phyloP scores from a whole-genome alignment of 2,329 filamentous ascomycete genomes.

The Pyricularia sp. region DNA sequence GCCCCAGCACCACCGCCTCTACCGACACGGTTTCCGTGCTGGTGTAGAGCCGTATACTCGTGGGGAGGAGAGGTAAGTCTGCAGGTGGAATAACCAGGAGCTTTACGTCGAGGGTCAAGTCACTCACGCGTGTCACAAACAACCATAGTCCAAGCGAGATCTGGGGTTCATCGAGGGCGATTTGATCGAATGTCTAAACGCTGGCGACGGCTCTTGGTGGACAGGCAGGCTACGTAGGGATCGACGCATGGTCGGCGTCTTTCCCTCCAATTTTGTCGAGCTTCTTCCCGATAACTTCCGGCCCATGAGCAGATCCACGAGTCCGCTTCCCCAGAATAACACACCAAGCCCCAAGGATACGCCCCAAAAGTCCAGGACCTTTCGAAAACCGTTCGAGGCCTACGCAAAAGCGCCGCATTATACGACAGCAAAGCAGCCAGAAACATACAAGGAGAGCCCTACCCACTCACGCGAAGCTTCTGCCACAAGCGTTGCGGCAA shows the following conservation, averaged over 20 bases:
- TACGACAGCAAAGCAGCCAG: conserved; percentile 47
- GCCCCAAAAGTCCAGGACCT: conserved; percentile 48
- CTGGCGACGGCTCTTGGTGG: conserved; percentile 97
- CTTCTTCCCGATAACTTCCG: conserved; percentile 76
- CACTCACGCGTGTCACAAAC: not conserved
- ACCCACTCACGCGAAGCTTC: conserved; percentile 26
- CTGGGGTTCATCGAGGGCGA: conserved; percentile 96
- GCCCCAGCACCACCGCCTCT: conserved; percentile 44
- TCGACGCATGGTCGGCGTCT: conserved; percentile 78
- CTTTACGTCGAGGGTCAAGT: not conserved
- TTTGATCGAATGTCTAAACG: conserved; percentile 94
- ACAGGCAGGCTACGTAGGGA: conserved; percentile 84
- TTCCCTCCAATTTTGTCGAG: conserved; percentile 95
- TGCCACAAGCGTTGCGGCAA: conserved; percentile 17
- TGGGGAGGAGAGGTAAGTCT: conserved; percentile 69
- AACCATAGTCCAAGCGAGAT: conserved; percentile 65
- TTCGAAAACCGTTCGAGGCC: conserved; percentile 54
- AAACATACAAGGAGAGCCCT: conserved; percentile 36
- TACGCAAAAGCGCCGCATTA: conserved; percentile 55
- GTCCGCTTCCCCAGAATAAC: conserved; percentile 43
- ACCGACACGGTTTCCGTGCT: conserved; percentile 74
- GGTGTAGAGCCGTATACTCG: conserved; percentile 83
- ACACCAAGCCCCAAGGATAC: conserved; percentile 40
- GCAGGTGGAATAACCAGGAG: not conserved
- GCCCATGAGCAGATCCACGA: conserved; percentile 51